Conservation (phyloP, 257 asterid genomes). For the Phtheirospermum japonicum region DNA sequence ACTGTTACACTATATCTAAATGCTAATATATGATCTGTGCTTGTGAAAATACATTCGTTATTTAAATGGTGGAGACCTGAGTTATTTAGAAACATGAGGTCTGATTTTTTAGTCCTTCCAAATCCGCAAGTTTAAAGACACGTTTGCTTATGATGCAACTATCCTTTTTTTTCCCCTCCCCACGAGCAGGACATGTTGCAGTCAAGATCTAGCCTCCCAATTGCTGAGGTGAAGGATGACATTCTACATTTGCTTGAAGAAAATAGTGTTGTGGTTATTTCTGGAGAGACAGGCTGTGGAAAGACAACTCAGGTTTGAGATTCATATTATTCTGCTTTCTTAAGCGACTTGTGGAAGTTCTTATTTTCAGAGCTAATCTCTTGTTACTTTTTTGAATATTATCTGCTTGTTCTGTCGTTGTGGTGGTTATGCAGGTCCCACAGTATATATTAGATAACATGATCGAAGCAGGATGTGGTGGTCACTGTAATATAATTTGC, state of each 20-base stretch:
- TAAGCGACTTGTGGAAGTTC: conserved; percentile 17
- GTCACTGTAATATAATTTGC: conserved; percentile 80
- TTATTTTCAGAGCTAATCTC: conserved; percentile 11
- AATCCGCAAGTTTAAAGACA: conserved; percentile 22
- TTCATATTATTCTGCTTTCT: conserved; percentile 25
- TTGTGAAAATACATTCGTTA: conserved; percentile 5
- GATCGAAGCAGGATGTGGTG: conserved; percentile 91
- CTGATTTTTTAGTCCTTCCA: conserved; percentile 3
- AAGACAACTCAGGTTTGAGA: conserved; percentile 92
- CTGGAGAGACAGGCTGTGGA: conserved; percentile 99
- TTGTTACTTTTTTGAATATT: conserved; percentile 6
- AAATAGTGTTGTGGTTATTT: conserved; percentile 78
- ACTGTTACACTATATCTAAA: conserved; percentile 3
- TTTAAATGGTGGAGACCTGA: conserved; percentile 18
- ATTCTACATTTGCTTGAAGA: conserved; percentile 64
- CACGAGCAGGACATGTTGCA: conserved; percentile 70
- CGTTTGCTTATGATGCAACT: conserved; percentile 26
- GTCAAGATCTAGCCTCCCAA: conserved; percentile 79
- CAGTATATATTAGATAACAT: conserved; percentile 90
- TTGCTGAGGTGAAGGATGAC: conserved; percentile 70
- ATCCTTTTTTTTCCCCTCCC: conserved; percentile 8
- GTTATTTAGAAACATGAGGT: conserved; percentile 3
- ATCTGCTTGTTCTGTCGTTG: conserved; percentile 23
- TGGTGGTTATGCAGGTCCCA: conserved; percentile 70
- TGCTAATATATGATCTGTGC: conserved; percentile 2